Base-by-base conservation (phyloP, 75 land plant species). In the Picea sitchensis region DNA sequence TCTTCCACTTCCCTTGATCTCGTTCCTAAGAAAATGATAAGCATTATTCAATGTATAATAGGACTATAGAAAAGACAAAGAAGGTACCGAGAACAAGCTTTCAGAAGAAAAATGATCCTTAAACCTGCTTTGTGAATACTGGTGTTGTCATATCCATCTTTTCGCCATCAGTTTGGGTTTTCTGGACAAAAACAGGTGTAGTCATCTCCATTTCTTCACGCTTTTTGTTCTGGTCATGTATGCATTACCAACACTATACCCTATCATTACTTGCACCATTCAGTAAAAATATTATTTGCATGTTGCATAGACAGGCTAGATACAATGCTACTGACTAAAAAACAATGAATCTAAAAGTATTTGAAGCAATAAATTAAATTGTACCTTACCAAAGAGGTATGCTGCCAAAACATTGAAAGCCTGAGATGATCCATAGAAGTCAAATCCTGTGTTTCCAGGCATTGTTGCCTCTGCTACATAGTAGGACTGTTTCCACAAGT, bases 91-190 rank as follows among this genome's bases (percentile, higher is more conserved):
- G 51, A 71, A 71, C n/a, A 5, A 3, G 2, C 21, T 71, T 71
- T 44, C 23, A 44, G 54, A 41, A 71, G n/a, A 41, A 44, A 20
- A 64, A 78, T 18, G 9, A 34, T 26, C 32, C 20, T n/a, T 61
- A 65, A 76, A 85, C 92, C 86, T 77, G 67, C 82, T 89, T 93
- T 18, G 97, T 89, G 61, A 96, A 80, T 18, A 96, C 99, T 81
- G 99, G 99, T 3, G 99, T 94, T 71, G 99, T 96, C 99, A 94
- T 96, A 36, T 96, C 99, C 99, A 96, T 92, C 78, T 87, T 94
- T 78, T 90, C 95, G 11, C 93, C 92, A 82, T 80, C 84, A 65
- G 91, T 76, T 81, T 82, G 79, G 65, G 65, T 41, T 67, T 79
- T 84, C 61, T 82, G 77, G 26, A 83, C 83, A 73, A 86, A 73